Conservation (phyloP, 768 basidiomycete genomes). For the Epithele typhae region DNA sequence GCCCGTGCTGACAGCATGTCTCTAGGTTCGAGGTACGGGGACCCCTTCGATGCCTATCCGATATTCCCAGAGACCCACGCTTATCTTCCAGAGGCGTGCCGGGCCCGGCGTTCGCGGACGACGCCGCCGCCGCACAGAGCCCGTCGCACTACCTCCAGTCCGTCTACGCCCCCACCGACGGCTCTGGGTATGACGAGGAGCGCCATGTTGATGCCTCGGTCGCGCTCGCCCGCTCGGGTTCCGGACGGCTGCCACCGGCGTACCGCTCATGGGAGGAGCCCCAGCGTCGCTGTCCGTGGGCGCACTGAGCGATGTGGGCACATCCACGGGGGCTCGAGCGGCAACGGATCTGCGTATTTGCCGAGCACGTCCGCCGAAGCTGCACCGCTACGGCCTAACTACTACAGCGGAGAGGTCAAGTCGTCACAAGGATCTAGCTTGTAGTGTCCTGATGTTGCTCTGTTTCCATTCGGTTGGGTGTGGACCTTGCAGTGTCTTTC, state of each 20-base stretch:
- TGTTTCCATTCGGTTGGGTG: too few relatives aligned
- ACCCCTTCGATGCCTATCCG: neutral
- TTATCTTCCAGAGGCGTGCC: neutral
- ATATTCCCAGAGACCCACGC: neutral
- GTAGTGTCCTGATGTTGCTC: too few relatives aligned
- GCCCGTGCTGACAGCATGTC: neutral
- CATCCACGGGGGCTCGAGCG: neutral
- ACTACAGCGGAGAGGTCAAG: too few relatives aligned
- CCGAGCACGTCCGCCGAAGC: too few relatives aligned
- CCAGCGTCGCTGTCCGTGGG: neutral
- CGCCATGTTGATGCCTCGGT: constrained; percentile 10
- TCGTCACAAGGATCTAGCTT: too few relatives aligned
- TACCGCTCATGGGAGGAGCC: constrained; percentile 10
- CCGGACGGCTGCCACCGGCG: constrained; percentile 12
- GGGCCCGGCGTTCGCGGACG: neutral
- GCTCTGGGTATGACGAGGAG: neutral
- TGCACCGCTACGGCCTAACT: too few relatives aligned
- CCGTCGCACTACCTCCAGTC: neutral
- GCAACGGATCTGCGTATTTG: too few relatives aligned
- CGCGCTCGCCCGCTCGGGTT: constrained; percentile 5
- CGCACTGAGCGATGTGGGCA: neutral
- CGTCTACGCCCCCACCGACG: neutral
- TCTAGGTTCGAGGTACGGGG: neutral
- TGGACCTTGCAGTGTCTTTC: too few relatives aligned
- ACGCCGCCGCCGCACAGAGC: neutral